Base-by-base conservation (phyloP, 495 filamentous ascomycete species). In the Cercophora samala region DNA sequence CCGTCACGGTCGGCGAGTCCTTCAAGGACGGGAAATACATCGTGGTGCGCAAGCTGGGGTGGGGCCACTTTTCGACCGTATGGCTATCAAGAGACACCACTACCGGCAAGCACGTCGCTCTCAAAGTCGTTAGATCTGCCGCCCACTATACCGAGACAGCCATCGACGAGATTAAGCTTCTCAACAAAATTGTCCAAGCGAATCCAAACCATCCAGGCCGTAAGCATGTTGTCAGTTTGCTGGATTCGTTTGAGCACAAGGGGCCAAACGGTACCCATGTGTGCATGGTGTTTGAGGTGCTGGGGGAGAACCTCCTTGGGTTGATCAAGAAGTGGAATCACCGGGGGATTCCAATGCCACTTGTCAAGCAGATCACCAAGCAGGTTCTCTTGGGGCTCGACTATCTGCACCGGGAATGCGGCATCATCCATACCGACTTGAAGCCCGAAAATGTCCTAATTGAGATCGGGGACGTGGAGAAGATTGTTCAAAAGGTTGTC, bases 321-420 rank as follows among this genome's bases (percentile, higher is more conserved):
- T 78, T 99, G 76, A 99, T 99, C 82, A 99, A 98, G 85, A 88
- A 90, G 65, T 99, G 95, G 91, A 97, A 98, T 71, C 95, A 99
- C 76, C 85, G 95, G 32, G 95, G 95, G 26, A 98, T 99, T 62
- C 95, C 95, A 29, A 96, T 96, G 89, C 85, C 90, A 21, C 84
- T 99, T 32, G 95, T 99, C 69, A 97, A 96, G 81, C 95, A 99
- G 78, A 99, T 99, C 78, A 94, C 96, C 2, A 99, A 99, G 77
- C 95, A 99, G 77, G 95, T 99, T 17, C 84, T 99, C 63, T 84
- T 99, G 58, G 95, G 95, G 4, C 82, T 99, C 58, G 95, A 99
- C 73, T 98, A 99, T 76, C 84, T 99, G 22, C 95, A 99, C 71
- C 88, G 95, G 60, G 95, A 99, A 79, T 99, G 95, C 81, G 96